Percentiles rank a stretch among this genome's conserved stretches.
These are phyloP conservation scores for Dendrocalamus sinicus DNA, from an alignment of 176 grass and related monocot species.

Conservation along the genomic window DNA sequence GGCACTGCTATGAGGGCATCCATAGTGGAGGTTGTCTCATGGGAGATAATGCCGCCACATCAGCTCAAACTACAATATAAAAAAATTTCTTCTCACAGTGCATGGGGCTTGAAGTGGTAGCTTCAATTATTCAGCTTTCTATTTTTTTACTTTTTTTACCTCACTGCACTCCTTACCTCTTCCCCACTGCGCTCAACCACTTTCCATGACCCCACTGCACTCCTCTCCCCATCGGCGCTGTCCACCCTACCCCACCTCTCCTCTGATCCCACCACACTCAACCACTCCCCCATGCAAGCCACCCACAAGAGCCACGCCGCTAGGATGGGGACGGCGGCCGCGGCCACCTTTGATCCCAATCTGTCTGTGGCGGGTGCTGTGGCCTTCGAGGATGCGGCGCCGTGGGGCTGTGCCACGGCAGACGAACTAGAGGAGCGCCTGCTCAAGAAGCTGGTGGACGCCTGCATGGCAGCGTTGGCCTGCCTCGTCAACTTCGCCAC, in stretches of 20 bases:
- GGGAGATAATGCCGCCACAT: no score
- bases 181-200: no score
- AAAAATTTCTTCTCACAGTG: no score
- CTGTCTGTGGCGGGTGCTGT: background rate
- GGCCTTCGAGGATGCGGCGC: slow-evolving; percentile 36
- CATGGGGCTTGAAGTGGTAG: no score
- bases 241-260: background rate
- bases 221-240: slow-evolving; percentile 5
- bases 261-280: slow-evolving; percentile 39
- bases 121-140: no score
- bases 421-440: slow-evolving; percentile 80
- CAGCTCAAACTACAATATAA: no score
- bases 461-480: slow-evolving; percentile 75
- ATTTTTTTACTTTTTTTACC: no score
- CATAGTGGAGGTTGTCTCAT: no score
- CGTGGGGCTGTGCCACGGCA: slow-evolving; percentile 61
- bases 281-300: background rate
- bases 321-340: slow-evolving; percentile 27
- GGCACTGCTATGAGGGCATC: no score
- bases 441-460: slow-evolving; percentile 70
- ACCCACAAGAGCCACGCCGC: slow-evolving; percentile 38
- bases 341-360: slow-evolving; percentile 58
- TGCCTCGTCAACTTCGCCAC: slow-evolving; percentile 56
- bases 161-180: no score
- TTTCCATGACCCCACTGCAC: no score